Evolutionary conservation across 2,329 filamentous ascomycete genomes (phyloP).

Genomic region (Colletotrichum sublineola): DNA sequence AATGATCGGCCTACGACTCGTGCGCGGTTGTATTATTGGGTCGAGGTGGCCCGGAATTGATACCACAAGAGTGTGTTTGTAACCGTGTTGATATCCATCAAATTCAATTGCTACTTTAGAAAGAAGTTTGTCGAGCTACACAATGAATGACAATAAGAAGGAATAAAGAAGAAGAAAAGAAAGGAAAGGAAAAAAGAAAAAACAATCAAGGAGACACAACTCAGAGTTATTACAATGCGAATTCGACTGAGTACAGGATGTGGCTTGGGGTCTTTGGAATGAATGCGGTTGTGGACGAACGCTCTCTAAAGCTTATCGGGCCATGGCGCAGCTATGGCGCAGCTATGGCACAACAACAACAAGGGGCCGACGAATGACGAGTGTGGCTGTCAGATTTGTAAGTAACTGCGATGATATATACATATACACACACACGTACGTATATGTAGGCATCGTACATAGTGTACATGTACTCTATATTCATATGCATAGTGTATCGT

Average conservation of each 20-base stretch:
- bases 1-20: conserved; percentile 1
- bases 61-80: conserved; percentile 34
- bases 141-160: neutral
- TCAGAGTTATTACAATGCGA: neutral
- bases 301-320: neutral
- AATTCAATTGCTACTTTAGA: neutral
- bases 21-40: neutral
- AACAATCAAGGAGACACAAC: neutral
- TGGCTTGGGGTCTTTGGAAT: neutral
- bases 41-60: conserved; percentile 20
- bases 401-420: too few relatives aligned
- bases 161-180: neutral
- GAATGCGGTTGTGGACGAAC: neutral
- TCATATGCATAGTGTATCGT: too few relatives aligned
- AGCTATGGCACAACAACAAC: conserved; percentile 3
- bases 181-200: neutral
- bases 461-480: too few relatives aligned
- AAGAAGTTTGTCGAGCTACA: neutral
- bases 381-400: neutral
- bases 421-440: too few relatives aligned
- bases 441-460: too few relatives aligned
- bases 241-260: neutral
- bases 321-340: conserved; percentile 4
- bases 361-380: conserved; percentile 10
- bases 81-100: conserved; percentile 37